Evolutionary conservation across 1,284 basidiomycete species (phyloP).

Genomic region (Somion occarium): DNA sequence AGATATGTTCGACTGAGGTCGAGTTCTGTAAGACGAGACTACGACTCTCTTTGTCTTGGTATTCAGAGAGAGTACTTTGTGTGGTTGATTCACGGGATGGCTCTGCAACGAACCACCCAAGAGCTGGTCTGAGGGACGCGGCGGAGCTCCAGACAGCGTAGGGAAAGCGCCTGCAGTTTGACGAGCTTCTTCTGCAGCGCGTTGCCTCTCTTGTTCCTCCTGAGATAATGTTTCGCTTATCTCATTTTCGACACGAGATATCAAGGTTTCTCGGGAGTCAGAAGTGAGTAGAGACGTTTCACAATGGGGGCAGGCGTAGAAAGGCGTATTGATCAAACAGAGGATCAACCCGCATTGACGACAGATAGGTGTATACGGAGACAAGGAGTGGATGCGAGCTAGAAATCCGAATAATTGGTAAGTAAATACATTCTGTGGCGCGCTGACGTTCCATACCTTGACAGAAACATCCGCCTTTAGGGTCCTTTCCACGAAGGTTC

Average conservation of each 20-base stretch:
- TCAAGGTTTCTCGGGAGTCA: slow-evolving; percentile 31
- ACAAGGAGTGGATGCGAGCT: slow-evolving; percentile 57
- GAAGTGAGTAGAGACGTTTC: slow-evolving; percentile 32
- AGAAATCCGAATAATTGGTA: slow-evolving; percentile 3
- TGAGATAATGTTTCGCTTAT: slow-evolving; percentile 37
- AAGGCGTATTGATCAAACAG: slow-evolving; percentile 52
- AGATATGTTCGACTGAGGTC: slow-evolving; percentile 30
- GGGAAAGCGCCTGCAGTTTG: slow-evolving; percentile 60
- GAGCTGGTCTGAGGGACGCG: neutral
- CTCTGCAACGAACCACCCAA: slow-evolving; percentile 21
- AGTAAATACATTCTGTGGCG: too few relatives aligned
- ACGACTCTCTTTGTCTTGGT: slow-evolving; percentile 45
- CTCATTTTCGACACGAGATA: slow-evolving; percentile 38
- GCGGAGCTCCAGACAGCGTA: slow-evolving; percentile 32
- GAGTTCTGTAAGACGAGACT: slow-evolving; percentile 43
- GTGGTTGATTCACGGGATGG: slow-evolving; percentile 32
- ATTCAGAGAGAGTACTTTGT: slow-evolving; percentile 60
- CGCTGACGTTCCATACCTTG: slow-evolving; percentile 42
- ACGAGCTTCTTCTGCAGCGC: slow-evolving; percentile 41
- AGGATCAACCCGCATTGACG: slow-evolving; percentile 56
- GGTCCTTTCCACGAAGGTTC: slow-evolving; percentile 35
- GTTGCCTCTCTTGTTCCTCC: slow-evolving; percentile 46
- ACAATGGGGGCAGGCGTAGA: slow-evolving; percentile 57
- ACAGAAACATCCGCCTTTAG: slow-evolving; percentile 64
- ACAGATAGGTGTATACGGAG: slow-evolving; percentile 53